These are phyloP conservation scores for Penicillium sp. DNA, from an alignment of 2,329 filamentous ascomycete genomes.

Conservation along the genomic window DNA sequence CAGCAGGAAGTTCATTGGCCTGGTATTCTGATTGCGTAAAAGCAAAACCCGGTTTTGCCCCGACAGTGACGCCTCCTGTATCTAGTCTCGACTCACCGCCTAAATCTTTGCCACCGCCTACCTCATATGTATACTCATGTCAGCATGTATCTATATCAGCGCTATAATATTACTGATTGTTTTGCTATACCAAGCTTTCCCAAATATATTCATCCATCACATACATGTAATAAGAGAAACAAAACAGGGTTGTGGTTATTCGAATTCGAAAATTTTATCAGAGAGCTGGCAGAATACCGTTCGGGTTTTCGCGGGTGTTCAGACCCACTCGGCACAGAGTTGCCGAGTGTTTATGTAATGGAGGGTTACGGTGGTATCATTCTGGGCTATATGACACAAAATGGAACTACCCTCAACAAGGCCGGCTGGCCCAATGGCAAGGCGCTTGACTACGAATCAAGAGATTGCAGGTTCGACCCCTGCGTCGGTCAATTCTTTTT, in stretches of 20 bases:
- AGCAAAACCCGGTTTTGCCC: not conserved
- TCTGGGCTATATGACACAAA: not conserved
- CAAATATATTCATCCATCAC: too few species aligned
- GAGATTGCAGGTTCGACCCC: slow-evolving; percentile 53
- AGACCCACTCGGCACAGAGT: not conserved
- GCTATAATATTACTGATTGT: too few species aligned
- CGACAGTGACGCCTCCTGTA: not conserved
- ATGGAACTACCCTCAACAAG: slow-evolving; percentile 3
- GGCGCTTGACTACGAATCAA: slow-evolving; percentile 56
- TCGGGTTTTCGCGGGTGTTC: not conserved
- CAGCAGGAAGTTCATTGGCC: not conserved
- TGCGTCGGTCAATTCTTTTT: slow-evolving; percentile 39
- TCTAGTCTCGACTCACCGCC: not conserved
- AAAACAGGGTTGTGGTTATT: too few species aligned
- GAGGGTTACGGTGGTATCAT: too few species aligned
- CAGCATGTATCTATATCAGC: too few species aligned
- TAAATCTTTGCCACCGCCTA: too few species aligned
- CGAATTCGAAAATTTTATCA: too few species aligned
- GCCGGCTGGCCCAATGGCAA: slow-evolving; percentile 51
- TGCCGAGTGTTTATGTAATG: too few species aligned
- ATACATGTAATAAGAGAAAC: too few species aligned
- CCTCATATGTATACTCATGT: too few species aligned
- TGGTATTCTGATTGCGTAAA: not conserved
- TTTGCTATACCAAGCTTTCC: too few species aligned
- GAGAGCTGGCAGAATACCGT: too few species aligned